Evolutionary conservation across 352 stramenopile genomes (phyloP), one percentile per base, ranked within the genome.

Genomic region (Pythium grandisporangium): DNA sequence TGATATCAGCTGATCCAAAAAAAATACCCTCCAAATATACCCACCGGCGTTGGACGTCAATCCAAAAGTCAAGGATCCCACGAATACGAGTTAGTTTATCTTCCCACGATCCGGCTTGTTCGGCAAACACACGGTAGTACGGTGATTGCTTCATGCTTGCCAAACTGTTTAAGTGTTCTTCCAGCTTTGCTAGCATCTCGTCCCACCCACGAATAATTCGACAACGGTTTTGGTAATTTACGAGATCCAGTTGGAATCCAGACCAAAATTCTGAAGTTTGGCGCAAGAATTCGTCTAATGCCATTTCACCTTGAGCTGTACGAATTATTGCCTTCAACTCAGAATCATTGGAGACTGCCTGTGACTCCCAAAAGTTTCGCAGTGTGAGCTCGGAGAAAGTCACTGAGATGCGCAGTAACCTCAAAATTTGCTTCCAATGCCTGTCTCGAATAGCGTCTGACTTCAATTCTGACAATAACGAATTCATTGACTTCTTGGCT

Each of bases 21-120:
- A 99, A 99, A 59, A 99, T 99, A 20, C 95, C 96, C 72, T 99
- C 96, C 6, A 99, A 70, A 61, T 99, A 99, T 14, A 99, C 90
- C 96, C 96, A 99, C 17, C 96, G 91, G 12, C 97, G 83, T 71
- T 99, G 97, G 2, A 99, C 96, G 58, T 99, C 96, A 44, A 99
- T 97, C 96, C 97, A 99, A 21, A 97, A 86, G 66, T 99, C 97
- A 27, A 99, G 89, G 21, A 98, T 97, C 13, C 90, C 76, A 40
- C 95, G 82, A 20, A 99, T 95, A 43, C 86, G 90, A 0, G 93
- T 98, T 19, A 99, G 62, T 50, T 97, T 96, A 56, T 98, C 93
- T 67, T 99, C 96, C 97, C 97, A 99, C 14, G 80, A 76, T 19
- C 95, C 92, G 20, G 95, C 93, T 57, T 97, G 85, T 58, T 99